Conservation (phyloP, 345 rosid genomes). For the Zanthoxylum bungeanum region DNA sequence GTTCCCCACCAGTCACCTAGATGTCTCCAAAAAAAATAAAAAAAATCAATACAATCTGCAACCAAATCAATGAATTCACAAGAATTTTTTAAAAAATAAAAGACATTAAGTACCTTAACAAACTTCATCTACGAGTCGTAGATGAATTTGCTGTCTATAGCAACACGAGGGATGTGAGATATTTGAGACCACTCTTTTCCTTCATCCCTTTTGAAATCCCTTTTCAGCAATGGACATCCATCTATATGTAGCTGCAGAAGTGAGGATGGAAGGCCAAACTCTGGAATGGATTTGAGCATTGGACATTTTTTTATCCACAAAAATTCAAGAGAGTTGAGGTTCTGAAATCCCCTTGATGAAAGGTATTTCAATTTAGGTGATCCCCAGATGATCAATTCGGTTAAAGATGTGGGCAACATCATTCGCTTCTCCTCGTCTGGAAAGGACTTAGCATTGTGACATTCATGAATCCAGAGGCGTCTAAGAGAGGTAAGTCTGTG, state of each 20-base stretch:
- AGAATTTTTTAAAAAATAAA: too few relatives aligned
- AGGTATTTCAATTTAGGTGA: background rate
- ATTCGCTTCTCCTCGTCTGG: background rate
- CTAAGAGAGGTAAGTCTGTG: background rate
- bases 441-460: background rate
- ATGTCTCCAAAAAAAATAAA: too few relatives aligned
- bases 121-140: too few relatives aligned
- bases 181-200: background rate
- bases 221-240: background rate
- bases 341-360: background rate
- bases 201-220: background rate
- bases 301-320: accelerated
- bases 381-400: background rate
- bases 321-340: background rate
- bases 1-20: too few relatives aligned
- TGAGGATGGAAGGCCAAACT: background rate
- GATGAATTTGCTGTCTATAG: background rate
- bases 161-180: background rate
- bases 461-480: accelerated
- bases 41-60: too few relatives aligned
- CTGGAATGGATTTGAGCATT: background rate
- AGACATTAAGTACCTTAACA: too few relatives aligned
- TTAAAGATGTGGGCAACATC: background rate
- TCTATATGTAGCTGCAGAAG: background rate
- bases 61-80: too few relatives aligned